Evolutionary conservation across 1,139 yeast genomes (phyloP), one percentile per base, ranked within the genome.

Genomic region (Lodderomyces orthopsilosis): DNA sequence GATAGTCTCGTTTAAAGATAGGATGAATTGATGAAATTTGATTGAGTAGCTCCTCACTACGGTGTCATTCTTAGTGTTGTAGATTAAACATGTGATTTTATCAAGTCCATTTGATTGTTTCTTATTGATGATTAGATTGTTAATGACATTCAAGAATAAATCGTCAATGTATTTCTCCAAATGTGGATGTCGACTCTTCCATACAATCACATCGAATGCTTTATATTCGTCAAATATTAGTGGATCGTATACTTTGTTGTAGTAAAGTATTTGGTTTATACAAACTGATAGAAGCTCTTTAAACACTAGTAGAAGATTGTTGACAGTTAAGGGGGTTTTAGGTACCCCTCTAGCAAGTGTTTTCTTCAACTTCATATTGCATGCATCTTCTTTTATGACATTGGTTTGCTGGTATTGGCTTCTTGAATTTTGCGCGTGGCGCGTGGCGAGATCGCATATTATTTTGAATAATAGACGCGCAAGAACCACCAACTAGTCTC

Each of bases 191-290:
- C 82, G 54, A 44, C 69, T 68, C 40, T 64, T 62, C 47, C 61
- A 57, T 0, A 75, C 68, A 0, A 68, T 55, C 18, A 72, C 45
- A 37, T 73, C 70, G 49, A 76, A 75, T 6, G 78, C 64, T 27
- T 59, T 63, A 13, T 54, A 48, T 19, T 52, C 51, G 34, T 63
- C 69, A 51, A 67, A 79, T 0, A 75, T 63, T 42, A 66, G 68
- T 2, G 47, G 51, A 1, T 76, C 75, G 50, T 79, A 79, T 1
- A 78, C 53, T 2, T 58, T 54, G 45, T 76, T 69, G 47, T 72
- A 60, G 53, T 70, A 76, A 43, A 78, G 57, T 3, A 77, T 63
- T 46, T 75, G 79, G 46, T 75, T 70, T 15, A 75, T 52, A 68
- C 75, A 72, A 1, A 66, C 70, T 8, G 56, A 54, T 13, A 75